Evolutionary conservation across 2,329 filamentous ascomycete genomes (phyloP).

Genomic region (Colletotrichum paranaense): DNA sequence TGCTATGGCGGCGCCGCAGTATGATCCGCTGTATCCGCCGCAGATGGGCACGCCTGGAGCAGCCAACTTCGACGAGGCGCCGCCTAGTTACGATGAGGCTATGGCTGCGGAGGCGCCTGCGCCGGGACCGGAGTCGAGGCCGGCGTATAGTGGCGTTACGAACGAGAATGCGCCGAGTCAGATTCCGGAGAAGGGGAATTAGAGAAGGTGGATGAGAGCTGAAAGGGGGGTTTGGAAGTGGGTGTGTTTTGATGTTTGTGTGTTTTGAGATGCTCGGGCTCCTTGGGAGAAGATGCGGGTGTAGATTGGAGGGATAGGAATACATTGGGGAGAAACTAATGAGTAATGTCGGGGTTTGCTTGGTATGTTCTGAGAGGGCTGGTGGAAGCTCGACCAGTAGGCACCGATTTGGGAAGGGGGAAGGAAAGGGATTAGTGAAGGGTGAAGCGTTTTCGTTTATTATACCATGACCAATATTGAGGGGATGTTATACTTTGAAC

Average conservation of each 20-base stretch:
- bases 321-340: background rate
- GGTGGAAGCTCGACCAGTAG: background rate
- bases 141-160: conserved; percentile 74
- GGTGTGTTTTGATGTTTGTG: background rate
- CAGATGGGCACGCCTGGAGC: conserved; percentile 61
- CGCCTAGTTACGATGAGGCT: conserved; percentile 94
- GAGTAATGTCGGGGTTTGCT: background rate
- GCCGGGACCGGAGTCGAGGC: conserved; percentile 76
- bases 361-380: background rate
- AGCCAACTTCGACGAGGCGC: conserved; percentile 76
- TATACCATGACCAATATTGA: background rate
- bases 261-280: background rate
- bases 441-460: background rate
- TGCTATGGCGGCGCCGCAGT: conserved; percentile 42
- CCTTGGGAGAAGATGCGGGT: background rate
- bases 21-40: conserved; percentile 68
- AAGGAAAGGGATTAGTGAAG: too few relatives aligned
- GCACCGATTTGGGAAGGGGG: background rate
- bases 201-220: background rate
- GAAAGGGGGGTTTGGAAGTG: too few relatives aligned
- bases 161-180: conserved; percentile 69
- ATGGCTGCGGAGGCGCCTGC: conserved; percentile 80
- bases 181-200: conserved; percentile 53
- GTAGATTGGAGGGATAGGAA: too few relatives aligned
- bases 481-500: background rate